Conservation (phyloP, 2,329 filamentous ascomycete species). For the Exophiala aquamarina region DNA sequence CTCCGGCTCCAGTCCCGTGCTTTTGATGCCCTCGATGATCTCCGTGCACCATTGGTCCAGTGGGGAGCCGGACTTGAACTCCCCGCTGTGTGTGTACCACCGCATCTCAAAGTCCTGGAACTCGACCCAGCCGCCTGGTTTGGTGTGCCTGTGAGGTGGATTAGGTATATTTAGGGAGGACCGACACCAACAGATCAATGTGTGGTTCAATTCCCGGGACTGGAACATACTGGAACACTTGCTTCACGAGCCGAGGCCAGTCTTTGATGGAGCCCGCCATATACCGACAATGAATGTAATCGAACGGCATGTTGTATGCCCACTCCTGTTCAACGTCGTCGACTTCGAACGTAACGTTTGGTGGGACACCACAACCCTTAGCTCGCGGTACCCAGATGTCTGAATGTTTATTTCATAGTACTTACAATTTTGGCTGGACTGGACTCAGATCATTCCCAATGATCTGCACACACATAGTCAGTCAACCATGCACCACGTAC, state of each 20-base stretch:
- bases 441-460: too few species aligned
- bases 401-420: not conserved
- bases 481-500: not conserved
- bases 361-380: conserved; percentile 43
- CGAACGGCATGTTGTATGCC: conserved; percentile 56
- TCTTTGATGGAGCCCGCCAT: conserved; percentile 58
- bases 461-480: not conserved
- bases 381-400: conserved; percentile 49
- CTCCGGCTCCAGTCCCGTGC: conserved; percentile 41
- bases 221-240: conserved; percentile 33
- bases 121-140: conserved; percentile 45
- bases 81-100: conserved; percentile 32
- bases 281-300: conserved; percentile 61
- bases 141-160: conserved; percentile 24
- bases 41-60: conserved; percentile 29
- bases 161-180: too few species aligned
- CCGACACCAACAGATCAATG: too few species aligned
- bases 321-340: conserved; percentile 60
- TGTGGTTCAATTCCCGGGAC: too few species aligned
- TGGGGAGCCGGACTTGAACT: conserved; percentile 19
- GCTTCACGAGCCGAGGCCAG: conserved; percentile 41
- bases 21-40: conserved; percentile 27
- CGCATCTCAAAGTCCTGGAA: conserved; percentile 35
- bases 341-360: conserved; percentile 58
- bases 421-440: conserved; percentile 14